A percentile compares a stretch with the other conserved stretches of the same genome.
These are phyloP conservation scores for Macrolepiota fuliginosa DNA, from an alignment of 768 basidiomycete genomes.

Conservation along the genomic window DNA sequence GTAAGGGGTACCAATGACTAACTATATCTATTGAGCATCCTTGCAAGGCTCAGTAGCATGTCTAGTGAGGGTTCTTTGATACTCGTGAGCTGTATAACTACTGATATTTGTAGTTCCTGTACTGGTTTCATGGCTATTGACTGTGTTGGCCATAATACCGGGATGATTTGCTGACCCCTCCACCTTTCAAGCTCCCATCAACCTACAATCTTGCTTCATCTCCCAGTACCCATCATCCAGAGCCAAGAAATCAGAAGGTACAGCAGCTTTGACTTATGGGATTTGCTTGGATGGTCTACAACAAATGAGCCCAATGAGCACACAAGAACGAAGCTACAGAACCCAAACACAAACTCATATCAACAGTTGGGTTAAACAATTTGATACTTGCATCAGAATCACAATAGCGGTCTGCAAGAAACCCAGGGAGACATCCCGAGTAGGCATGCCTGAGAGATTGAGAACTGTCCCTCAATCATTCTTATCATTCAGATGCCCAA, in stretches of 20 bases:
- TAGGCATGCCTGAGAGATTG: slow-evolving; percentile 65
- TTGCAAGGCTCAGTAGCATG: too few species aligned
- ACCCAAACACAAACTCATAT: slow-evolving; percentile 20
- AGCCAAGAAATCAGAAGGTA: slow-evolving; percentile 59
- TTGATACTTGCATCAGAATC: slow-evolving; percentile 63
- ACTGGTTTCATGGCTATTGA: too few species aligned
- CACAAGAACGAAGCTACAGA: neutral
- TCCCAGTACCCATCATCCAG: slow-evolving; percentile 90
- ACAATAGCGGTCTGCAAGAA: slow-evolving; percentile 65
- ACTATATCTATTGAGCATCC: too few species aligned
- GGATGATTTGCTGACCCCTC: slow-evolving; percentile 58
- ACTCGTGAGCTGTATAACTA: too few species aligned
- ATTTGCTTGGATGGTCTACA: slow-evolving; percentile 63
- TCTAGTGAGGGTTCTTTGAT: too few species aligned
- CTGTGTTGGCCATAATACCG: too few species aligned
- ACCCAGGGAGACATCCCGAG: slow-evolving; percentile 81
- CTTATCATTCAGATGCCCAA: too few species aligned
- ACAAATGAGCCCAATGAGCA: slow-evolving; percentile 1
- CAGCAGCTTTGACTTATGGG: slow-evolving; percentile 68
- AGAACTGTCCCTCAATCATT: slow-evolving; percentile 72
- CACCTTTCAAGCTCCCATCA: slow-evolving; percentile 28
- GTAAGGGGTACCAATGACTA: too few species aligned
- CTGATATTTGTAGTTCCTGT: too few species aligned
- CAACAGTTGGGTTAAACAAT: slow-evolving; percentile 57
- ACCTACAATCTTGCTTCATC: slow-evolving; percentile 53